These are phyloP conservation scores for Sonneratia caseolaris DNA, from an alignment of 345 rosid species.

Conservation along the genomic window DNA sequence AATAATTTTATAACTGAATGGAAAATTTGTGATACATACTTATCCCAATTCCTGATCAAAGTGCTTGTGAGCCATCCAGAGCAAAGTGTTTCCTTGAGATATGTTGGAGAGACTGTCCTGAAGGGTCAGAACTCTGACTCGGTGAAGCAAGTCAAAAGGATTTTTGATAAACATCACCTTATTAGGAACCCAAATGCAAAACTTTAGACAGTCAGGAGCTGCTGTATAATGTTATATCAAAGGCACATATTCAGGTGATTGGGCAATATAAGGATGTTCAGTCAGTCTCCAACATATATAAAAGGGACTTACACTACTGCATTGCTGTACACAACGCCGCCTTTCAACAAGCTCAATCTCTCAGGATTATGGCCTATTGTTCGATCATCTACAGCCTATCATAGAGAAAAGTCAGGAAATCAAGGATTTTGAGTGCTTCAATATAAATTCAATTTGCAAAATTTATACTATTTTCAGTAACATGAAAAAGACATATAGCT, in stretches of 20 bases:
- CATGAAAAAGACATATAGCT: not conserved
- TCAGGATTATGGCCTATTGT: constrained; percentile 60
- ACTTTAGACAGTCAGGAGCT: not conserved
- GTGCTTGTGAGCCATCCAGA: constrained; percentile 51
- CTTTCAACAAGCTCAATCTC: constrained; percentile 50
- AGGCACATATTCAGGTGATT: not conserved
- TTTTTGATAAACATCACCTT: not conserved
- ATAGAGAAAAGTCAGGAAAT: constrained; percentile 6
- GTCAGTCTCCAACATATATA: not conserved
- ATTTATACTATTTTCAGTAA: not conserved
- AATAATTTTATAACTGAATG: not conserved
- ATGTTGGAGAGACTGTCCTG: constrained; percentile 56
- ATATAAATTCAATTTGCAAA: not conserved
- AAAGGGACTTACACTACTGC: constrained; percentile 39
- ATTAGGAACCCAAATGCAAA: not conserved
- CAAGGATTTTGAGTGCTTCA: not conserved
- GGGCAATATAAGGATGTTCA: not conserved
- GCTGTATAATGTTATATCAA: not conserved
- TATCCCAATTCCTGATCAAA: constrained; percentile 33
- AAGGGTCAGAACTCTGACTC: constrained; percentile 13
- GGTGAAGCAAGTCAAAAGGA: constrained; percentile 6
- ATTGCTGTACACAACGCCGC: constrained; percentile 53
- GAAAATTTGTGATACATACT: constrained; percentile 22
- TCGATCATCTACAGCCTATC: constrained; percentile 53
- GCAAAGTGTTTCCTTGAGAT: constrained; percentile 48